phyloP scores from a whole-genome alignment of 768 basidiomycete genomes.

The Steccherinum ochraceum region DNA sequence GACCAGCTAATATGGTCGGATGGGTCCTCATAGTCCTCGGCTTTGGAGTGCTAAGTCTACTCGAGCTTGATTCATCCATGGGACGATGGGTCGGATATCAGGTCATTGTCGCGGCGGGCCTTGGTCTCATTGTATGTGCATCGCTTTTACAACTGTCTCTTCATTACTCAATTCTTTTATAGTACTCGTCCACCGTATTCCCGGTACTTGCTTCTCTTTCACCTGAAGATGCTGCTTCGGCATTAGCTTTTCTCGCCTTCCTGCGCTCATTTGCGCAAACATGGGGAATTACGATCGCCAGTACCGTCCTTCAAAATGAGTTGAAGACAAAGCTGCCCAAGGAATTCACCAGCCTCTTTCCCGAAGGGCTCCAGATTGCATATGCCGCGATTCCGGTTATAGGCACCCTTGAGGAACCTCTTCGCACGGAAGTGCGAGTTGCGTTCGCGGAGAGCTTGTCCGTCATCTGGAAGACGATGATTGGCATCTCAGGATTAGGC shows the following conservation, averaged over 20 bases:
- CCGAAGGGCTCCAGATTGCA: conserved; percentile 13
- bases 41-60: conserved; percentile 25
- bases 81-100: conserved; percentile 25
- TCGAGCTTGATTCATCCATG: conserved; percentile 16
- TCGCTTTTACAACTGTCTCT: no score
- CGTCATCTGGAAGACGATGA: conserved; percentile 4
- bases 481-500: conserved; percentile 4
- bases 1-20: conserved; percentile 24
- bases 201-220: conserved; percentile 11
- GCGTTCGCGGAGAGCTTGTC: conserved; percentile 7
- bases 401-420: neutral
- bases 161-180: no score
- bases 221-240: conserved; percentile 6
- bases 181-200: conserved; percentile 6
- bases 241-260: conserved; percentile 10
- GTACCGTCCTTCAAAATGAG: conserved; percentile 25
- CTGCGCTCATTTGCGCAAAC: conserved; percentile 15
- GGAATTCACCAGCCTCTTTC: conserved; percentile 16
- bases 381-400: conserved; percentile 19
- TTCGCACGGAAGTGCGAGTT: neutral
- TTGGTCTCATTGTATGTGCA: conserved; percentile 13
- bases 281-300: conserved; percentile 26
- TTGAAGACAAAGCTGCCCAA: conserved; percentile 22
- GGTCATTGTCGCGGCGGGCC: conserved; percentile 13
- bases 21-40: conserved; percentile 34